Evolutionary conservation across 495 filamentous ascomycete genomes (phyloP).

Genomic region (Astrothelium subdiscretum): DNA sequence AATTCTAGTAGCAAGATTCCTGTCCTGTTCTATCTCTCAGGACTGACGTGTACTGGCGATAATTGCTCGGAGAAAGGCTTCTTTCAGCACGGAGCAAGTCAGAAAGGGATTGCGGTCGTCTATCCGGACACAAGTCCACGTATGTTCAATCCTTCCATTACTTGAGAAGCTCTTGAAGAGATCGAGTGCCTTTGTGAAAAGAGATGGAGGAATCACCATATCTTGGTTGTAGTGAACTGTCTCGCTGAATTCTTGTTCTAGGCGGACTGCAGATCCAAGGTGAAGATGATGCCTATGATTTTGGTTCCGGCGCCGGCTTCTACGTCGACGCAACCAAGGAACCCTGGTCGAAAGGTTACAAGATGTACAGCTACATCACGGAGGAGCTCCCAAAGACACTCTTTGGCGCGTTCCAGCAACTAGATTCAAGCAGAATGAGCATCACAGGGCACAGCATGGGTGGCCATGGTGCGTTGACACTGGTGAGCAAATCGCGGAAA

Average conservation of each 20-base stretch:
- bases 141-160: slow-evolving; percentile 23
- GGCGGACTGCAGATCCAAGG: slow-evolving; percentile 63
- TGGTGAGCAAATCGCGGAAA: slow-evolving; percentile 36
- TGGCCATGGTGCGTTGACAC: slow-evolving; percentile 83
- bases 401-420: slow-evolving; percentile 47
- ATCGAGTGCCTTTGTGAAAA: not conserved
- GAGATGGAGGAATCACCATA: not conserved
- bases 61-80: slow-evolving; percentile 97
- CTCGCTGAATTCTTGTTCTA: slow-evolving; percentile 12
- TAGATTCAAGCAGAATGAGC: slow-evolving; percentile 57
- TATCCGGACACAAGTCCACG: slow-evolving; percentile 93
- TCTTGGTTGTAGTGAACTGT: not conserved
- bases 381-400: slow-evolving; percentile 67
- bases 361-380: slow-evolving; percentile 87
- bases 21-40: slow-evolving; percentile 87
- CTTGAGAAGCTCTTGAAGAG: not conserved
- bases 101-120: slow-evolving; percentile 72
- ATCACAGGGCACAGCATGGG: slow-evolving; percentile 96
- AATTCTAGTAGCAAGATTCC: slow-evolving; percentile 44
- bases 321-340: slow-evolving; percentile 79
- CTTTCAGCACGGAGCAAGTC: slow-evolving; percentile 70
- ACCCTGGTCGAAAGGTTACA: slow-evolving; percentile 64
- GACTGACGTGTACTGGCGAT: slow-evolving; percentile 88
- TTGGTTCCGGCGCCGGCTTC: slow-evolving; percentile 83
- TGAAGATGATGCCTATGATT: slow-evolving; percentile 79